Conservation (phyloP, 441 rosid species). For the Corymbia calophylla region DNA sequence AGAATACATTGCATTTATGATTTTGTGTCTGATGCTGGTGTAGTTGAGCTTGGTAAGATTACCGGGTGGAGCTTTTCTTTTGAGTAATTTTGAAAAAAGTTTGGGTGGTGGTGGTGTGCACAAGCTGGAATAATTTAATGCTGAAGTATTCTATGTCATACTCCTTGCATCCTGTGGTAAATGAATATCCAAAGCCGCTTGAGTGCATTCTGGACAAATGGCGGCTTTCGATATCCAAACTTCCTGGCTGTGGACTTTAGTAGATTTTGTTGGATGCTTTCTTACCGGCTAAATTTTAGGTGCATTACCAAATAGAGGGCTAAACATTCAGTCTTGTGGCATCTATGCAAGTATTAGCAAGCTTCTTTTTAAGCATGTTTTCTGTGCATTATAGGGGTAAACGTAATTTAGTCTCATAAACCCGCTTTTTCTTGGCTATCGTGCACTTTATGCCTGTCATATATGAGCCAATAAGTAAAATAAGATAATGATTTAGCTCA, state of each 20-base stretch:
- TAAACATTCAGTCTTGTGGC: neutral
- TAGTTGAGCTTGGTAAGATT: neutral
- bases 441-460: neutral
- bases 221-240: neutral
- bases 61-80: neutral
- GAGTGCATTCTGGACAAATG: neutral
- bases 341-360: neutral
- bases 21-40: neutral
- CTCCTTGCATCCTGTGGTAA: neutral
- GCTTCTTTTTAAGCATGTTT: neutral
- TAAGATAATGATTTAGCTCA: neutral
- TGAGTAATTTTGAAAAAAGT: neutral
- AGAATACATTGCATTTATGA: neutral
- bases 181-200: neutral
- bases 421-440: neutral
- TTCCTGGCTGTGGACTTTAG: neutral
- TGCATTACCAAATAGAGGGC: neutral
- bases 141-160: neutral
- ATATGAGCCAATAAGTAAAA: neutral
- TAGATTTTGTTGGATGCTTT: neutral
- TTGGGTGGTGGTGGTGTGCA: neutral
- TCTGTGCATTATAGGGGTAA: neutral
- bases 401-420: neutral
- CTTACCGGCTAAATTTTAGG: neutral
- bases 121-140: neutral